Evolutionary conservation across 148 eudicot genomes (phyloP), one percentile per base, ranked within the genome.

Genomic region (Cornus kousa): DNA sequence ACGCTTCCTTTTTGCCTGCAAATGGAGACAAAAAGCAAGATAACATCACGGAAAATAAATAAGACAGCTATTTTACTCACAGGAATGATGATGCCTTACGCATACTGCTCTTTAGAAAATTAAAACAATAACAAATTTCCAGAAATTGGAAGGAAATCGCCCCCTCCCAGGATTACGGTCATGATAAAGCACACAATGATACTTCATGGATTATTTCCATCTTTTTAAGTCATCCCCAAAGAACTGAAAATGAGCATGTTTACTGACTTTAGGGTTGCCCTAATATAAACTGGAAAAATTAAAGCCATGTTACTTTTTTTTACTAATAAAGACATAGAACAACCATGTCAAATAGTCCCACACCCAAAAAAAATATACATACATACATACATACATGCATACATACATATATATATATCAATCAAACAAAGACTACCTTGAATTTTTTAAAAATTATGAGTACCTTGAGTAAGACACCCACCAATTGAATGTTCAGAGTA

Each of bases 1-100:
- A 72, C 91, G 89, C 68, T 86, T 82, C 80, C 95, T 85, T 80
- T 88, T 91, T 67, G 95, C 95, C 95, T 91, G 85, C 67, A 65
- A 31, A 72, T 37, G 33, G 48, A 81, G 53, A 71, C 17, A 68
- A 80, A 32, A 76, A 80, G 70, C 77, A 73, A 78, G 65, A 80
- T 22, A 76, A 48, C 32, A 66, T 70, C 64, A 72, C 20, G 70
- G 19, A 43, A 72, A 32, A 28, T 60, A 73, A 69, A 72, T 53
- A 62, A 67, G 28, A 6, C n/a, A 73, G 35, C 33, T 12, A 46
- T 10, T 10, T 1, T 37, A 53, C 17, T 53, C 14, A 53, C 59
- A 12, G 19, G 59, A 53, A 53, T 53, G 4, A 53, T 53, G 19
- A 12, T 53, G 59, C 59, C 59, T 53, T 0, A 2, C 59, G 13